These are phyloP conservation scores for Fusarium staphyleae DNA, from an alignment of 2,329 filamentous ascomycete genomes.

Conservation along the genomic window DNA sequence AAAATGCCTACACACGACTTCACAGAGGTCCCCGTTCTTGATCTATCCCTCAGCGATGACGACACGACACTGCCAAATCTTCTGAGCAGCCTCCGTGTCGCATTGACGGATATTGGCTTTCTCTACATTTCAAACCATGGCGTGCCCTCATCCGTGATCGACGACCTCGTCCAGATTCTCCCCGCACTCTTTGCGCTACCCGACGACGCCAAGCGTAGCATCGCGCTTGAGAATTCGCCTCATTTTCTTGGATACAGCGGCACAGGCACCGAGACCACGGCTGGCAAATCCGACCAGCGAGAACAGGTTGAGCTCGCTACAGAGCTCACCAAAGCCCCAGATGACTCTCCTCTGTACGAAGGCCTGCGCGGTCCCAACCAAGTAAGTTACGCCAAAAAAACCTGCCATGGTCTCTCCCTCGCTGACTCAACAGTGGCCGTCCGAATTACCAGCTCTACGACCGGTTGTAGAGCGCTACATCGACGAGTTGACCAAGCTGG, in stretches of 20 bases:
- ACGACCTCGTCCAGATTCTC: slow-evolving; percentile 49
- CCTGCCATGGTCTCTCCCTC: not conserved
- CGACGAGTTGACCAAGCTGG: slow-evolving; percentile 56
- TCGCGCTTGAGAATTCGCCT: slow-evolving; percentile 60
- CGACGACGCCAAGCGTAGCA: slow-evolving; percentile 46
- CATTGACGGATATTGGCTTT: slow-evolving; percentile 60
- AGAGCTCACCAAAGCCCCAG: slow-evolving; percentile 53
- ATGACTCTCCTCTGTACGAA: slow-evolving; percentile 49
- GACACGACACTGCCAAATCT: slow-evolving; percentile 46
- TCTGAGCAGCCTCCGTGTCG: slow-evolving; percentile 53
- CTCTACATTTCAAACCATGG: slow-evolving; percentile 60
- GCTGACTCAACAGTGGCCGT: slow-evolving; percentile 50
- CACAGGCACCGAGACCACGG: slow-evolving; percentile 62
- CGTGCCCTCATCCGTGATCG: slow-evolving; percentile 47
- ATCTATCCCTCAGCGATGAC: slow-evolving; percentile 54
- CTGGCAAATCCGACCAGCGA: slow-evolving; percentile 57
- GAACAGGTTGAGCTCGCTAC: slow-evolving; percentile 69
- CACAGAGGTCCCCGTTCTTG: slow-evolving; percentile 56
- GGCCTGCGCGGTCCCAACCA: slow-evolving; percentile 57
- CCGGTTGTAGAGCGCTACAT: slow-evolving; percentile 57
- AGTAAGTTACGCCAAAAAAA: slow-evolving; percentile 28
- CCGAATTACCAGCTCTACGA: slow-evolving; percentile 45
- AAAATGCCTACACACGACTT: slow-evolving; percentile 37
- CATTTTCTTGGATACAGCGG: slow-evolving; percentile 68
- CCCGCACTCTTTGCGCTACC: slow-evolving; percentile 55